Conservation (phyloP, 192 early-diverging fungal species). For the Dissophora ornata region DNA sequence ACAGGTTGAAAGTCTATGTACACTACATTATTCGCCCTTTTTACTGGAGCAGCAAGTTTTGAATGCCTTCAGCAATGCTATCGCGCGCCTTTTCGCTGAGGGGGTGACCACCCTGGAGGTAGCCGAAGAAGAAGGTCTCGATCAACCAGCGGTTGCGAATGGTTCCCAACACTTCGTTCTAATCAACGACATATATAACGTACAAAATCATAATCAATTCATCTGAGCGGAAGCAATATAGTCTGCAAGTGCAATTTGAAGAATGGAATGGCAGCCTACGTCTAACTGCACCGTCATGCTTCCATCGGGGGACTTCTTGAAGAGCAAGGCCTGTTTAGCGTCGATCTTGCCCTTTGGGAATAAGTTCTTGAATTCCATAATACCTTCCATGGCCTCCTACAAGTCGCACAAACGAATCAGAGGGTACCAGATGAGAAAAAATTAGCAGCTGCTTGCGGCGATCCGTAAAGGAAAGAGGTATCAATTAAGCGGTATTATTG, state of each 20-base stretch:
- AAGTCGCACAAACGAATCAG: neutral
- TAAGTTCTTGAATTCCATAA: constrained; percentile 62
- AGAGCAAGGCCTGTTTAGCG: constrained; percentile 57
- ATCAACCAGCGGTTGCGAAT: constrained; percentile 61
- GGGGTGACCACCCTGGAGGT: constrained; percentile 58
- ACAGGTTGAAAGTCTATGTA: too few relatives aligned
- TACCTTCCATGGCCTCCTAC: constrained; percentile 61
- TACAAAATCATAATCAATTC: too few relatives aligned
- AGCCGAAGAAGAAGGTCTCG: constrained; percentile 63
- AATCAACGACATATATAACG: too few relatives aligned
- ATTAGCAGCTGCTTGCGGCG: too few relatives aligned
- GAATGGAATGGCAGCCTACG: too few relatives aligned
- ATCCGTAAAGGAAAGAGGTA: too few relatives aligned
- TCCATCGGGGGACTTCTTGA: constrained; percentile 51
- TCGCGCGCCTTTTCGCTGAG: constrained; percentile 56
- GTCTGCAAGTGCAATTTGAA: too few relatives aligned
- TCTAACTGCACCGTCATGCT: constrained; percentile 56
- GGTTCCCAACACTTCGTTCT: constrained; percentile 59
- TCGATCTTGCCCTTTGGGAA: constrained; percentile 63
- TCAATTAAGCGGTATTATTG: too few relatives aligned
- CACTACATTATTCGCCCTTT: too few relatives aligned
- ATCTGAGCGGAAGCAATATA: too few relatives aligned
- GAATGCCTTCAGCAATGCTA: constrained; percentile 43
- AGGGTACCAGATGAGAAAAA: too few relatives aligned
- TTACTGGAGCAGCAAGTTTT: constrained; percentile 39